Base-by-base conservation (phyloP, 257 asterid species). In the Salvia hispanica region DNA sequence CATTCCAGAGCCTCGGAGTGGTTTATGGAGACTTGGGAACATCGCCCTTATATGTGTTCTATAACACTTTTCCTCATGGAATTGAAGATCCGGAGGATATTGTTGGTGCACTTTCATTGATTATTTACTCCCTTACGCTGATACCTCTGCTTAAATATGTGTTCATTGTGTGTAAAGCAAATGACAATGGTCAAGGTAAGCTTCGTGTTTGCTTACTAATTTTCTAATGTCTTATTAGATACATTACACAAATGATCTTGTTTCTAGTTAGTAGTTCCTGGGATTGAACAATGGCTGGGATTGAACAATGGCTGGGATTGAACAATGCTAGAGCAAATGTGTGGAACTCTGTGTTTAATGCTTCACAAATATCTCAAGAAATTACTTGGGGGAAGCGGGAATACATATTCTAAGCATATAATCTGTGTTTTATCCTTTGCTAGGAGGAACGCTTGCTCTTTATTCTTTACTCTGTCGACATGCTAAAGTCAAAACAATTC, bases 81-180 rank as follows among this genome's bases (percentile, higher is more conserved):
- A 79, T 85, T 25, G 51, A 82, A 3, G 85, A 88, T 40, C 48
- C 85, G 3, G 90, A 85, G 77, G 95, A 88, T 73, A 80, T 88
- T 28, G 64, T 88, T 31, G 95, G 95, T 14, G 92, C 92, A 43
- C 85, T 88, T 60, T 88, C 92, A 2, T 76, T 88, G 81, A 85
- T 88, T 69, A 83, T 88, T 64, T 88, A 88, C 71, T 83, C 95
- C 13, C 92, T 88, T 51, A 83, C 90, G 1, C 83, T 85, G 50
- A 82, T 88, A 72, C 90, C 90, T 39, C 87, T 88, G 69, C 85
- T 88, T 62, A 85, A 88, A 76, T 87, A 87, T 44, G 95, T 85
- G 51, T 81, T 87, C 81, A 83, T 85, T 48, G 95, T 85, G 48
- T 85, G 89, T 61, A 78, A 78, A 78, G 95, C 91, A 9, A 87